Evolutionary conservation across 352 stramenopile species (phyloP).

Genomic region (Phytophthora tentaculata): DNA sequence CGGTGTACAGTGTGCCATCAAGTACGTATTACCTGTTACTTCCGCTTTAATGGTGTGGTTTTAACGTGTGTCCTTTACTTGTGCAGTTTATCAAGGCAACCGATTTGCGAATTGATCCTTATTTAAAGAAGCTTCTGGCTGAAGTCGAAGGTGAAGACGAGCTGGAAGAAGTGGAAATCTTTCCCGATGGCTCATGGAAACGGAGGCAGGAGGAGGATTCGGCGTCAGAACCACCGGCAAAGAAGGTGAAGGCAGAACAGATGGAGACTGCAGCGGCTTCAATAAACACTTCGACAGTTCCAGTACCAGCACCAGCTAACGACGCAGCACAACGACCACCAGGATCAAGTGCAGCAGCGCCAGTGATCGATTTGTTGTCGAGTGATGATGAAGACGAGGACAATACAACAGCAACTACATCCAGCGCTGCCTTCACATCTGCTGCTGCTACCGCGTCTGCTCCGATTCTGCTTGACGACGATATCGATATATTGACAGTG

Average conservation of each 20-base stretch:
- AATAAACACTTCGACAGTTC: slow-evolving; percentile 14
- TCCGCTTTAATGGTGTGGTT: not conserved
- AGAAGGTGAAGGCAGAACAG: slow-evolving; percentile 67
- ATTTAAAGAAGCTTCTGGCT: slow-evolving; percentile 90
- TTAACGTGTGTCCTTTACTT: slow-evolving; percentile 11
- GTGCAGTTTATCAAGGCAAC: slow-evolving; percentile 86
- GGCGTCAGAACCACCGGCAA: slow-evolving; percentile 42
- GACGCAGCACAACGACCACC: slow-evolving; percentile 9
- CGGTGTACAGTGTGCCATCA: slow-evolving; percentile 92
- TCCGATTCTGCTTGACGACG: slow-evolving; percentile 60
- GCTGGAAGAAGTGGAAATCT: slow-evolving; percentile 92
- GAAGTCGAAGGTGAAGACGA: slow-evolving; percentile 84
- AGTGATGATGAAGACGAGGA: slow-evolving; percentile 67
- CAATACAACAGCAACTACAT: slow-evolving; percentile 11
- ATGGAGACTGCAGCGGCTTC: slow-evolving; percentile 12
- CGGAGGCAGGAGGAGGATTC: slow-evolving; percentile 61
- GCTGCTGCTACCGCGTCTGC: slow-evolving; percentile 14
- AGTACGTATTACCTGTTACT: slow-evolving; percentile 41
- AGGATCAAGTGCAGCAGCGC: slow-evolving; percentile 39
- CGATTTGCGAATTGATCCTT: slow-evolving; percentile 90
- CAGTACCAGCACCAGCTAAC: slow-evolving; percentile 14
- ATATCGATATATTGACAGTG: slow-evolving; percentile 72
- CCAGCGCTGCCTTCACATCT: slow-evolving; percentile 1
- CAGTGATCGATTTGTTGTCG: slow-evolving; percentile 77
- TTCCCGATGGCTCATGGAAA: slow-evolving; percentile 84